phyloP scores from a whole-genome alignment of 2,329 filamentous ascomycete genomes.

The Alternaria burnsii region DNA sequence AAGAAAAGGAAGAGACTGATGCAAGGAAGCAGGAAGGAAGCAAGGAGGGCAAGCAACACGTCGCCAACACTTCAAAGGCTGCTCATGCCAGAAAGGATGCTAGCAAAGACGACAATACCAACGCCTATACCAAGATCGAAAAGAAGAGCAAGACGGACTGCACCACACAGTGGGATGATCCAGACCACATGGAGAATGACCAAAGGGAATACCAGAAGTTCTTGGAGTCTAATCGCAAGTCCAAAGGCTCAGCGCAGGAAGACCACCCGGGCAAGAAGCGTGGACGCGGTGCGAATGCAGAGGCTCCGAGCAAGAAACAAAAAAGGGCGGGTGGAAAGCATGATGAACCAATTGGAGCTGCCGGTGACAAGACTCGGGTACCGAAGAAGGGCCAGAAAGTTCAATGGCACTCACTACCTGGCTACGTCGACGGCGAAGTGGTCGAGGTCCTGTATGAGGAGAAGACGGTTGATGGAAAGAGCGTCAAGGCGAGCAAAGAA shows the following conservation, averaged over 20 bases:
- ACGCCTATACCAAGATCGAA: constrained; percentile 21
- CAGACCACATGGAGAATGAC: constrained; percentile 34
- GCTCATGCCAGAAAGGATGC: constrained; percentile 8
- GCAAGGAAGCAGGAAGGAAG: constrained; percentile 56
- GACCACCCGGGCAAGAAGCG: constrained; percentile 32
- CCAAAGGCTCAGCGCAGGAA: constrained; percentile 10
- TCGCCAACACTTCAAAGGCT: constrained; percentile 9
- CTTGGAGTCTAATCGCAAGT: constrained; percentile 27
- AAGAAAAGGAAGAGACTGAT: constrained; percentile 51
- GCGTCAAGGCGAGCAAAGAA: constrained; percentile 53
- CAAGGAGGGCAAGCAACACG: constrained; percentile 30
- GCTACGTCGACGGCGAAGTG: constrained; percentile 54
- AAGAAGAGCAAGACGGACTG: constrained; percentile 40
- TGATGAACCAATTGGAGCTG: constrained; percentile 28
- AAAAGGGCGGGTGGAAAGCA: constrained; percentile 36
- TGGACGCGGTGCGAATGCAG: constrained; percentile 37
- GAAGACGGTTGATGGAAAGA: constrained; percentile 54
- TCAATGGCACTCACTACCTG: constrained; percentile 53
- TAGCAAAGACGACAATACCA: constrained; percentile 1
- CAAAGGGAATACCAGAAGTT: constrained; percentile 42
- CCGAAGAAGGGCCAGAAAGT: constrained; percentile 54
- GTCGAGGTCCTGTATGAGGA: constrained; percentile 53
- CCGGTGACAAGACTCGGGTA: constrained; percentile 50
- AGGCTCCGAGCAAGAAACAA: constrained; percentile 47
- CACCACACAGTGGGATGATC: constrained; percentile 45